Conservation (phyloP, 2,329 filamentous ascomycete genomes). For the Lachnellula hyalina region DNA sequence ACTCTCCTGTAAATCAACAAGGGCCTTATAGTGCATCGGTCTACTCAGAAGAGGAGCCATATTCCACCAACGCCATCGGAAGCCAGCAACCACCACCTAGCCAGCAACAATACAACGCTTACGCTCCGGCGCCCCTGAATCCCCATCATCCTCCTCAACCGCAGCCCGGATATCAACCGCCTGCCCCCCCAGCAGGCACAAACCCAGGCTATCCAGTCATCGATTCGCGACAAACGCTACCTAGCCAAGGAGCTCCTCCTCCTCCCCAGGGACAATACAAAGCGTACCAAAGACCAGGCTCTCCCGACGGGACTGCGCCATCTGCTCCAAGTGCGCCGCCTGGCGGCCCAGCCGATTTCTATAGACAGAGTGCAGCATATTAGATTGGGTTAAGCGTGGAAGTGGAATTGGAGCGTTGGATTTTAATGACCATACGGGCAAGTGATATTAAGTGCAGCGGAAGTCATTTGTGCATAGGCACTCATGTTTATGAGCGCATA, state of each 20-base stretch:
- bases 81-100: slow-evolving; percentile 20
- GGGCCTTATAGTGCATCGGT: slow-evolving; percentile 27
- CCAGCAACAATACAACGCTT: slow-evolving; percentile 30
- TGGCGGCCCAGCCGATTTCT: slow-evolving; percentile 44
- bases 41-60: slow-evolving; percentile 29
- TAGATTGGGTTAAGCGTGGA: slow-evolving; percentile 8
- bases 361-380: slow-evolving; percentile 40
- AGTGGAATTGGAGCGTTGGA: not conserved
- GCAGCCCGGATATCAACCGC: slow-evolving; percentile 21
- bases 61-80: slow-evolving; percentile 16
- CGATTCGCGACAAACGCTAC: slow-evolving; percentile 46
- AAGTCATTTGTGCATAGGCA: not conserved
- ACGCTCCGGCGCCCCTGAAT: slow-evolving; percentile 23
- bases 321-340: slow-evolving; percentile 44
- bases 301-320: slow-evolving; percentile 21
- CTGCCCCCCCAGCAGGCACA: slow-evolving; percentile 24
- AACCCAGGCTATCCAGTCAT: slow-evolving; percentile 24
- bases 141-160: slow-evolving; percentile 16
- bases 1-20: slow-evolving; percentile 56
- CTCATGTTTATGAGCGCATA: not conserved
- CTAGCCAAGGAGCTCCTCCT: slow-evolving; percentile 39
- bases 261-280: slow-evolving; percentile 44
- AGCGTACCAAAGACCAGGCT: slow-evolving; percentile 41
- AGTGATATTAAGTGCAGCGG: too few relatives aligned
- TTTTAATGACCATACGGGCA: not conserved